Evolutionary conservation across 305 asterid genomes (phyloP), one percentile per base, ranked within the genome.

Genomic region (Rubia tinctorum): DNA sequence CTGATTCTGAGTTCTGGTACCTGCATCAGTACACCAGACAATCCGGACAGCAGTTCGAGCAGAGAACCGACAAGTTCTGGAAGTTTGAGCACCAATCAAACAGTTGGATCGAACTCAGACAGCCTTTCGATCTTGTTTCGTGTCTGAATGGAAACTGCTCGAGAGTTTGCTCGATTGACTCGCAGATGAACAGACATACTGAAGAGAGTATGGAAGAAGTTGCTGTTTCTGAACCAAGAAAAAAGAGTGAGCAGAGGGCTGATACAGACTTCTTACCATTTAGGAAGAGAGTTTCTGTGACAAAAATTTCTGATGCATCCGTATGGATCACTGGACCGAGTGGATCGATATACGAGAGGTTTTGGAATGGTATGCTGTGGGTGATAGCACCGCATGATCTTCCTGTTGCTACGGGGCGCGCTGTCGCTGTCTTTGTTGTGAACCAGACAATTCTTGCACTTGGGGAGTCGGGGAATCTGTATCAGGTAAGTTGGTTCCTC

Each of bases 311-410:
- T 2, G 98, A 93, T 65, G 60, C 86, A 10, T 93, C 98, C 8
- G 67, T 93, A 22, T 93, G 98, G 98, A 84, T 93, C 0, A 89
- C 93, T 18, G 97, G 93, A 0, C 77, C 75, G 45, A 91, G 98
- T 71, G 98, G 98, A 20, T 86, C 94, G 59, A 85, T 93, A 9
- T 93, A 91, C 55, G 97, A 93, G 83, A 83, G 98, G 66, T 91
- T 82, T 61, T 93, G 98, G 98, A 93, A 93, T 71, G 97, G 96
- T 30, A 9, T 87, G 80, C 97, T 82, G 82, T 91, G 98, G 98
- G 97, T 91, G 81, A 73, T 87, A 69, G 98, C 94, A 3, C 97
- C 97, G 7, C 97, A 91, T 73, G 92, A 87, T 43, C 79, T 91
- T n/a, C 92, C 95, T 0, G 58, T 82, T 6, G 62, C 77, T 30